Evolutionary conservation across 805 yeast genomes (phyloP).

Genomic region (Brettanomyces custersianus): DNA sequence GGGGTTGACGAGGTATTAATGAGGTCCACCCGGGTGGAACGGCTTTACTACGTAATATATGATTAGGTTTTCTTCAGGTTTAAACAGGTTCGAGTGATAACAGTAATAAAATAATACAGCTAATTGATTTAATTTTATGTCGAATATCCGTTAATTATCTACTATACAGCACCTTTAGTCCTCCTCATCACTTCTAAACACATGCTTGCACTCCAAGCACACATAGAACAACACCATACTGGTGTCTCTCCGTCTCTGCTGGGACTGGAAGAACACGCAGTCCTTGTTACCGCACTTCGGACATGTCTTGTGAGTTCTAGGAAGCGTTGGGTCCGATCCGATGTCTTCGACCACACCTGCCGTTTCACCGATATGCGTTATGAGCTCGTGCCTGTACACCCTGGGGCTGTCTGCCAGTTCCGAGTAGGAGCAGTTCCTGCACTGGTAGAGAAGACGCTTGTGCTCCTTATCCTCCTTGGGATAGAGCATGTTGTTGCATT

Average conservation of each 20-base stretch:
- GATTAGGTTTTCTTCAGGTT: no score
- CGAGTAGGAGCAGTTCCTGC: conserved; percentile 90
- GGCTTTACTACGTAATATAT: no score
- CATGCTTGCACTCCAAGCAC: conserved; percentile 78
- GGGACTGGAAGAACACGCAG: conserved; percentile 95
- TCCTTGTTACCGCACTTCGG: conserved; percentile 82
- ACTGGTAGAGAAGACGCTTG: conserved; percentile 72
- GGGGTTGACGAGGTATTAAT: no score
- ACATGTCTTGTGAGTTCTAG: conserved; percentile 89
- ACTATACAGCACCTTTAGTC: neutral
- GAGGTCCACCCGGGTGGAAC: no score
- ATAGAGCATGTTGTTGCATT: conserved; percentile 96
- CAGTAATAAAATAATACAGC: no score
- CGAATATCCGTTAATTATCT: no score
- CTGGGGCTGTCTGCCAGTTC: conserved; percentile 83
- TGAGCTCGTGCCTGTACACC: conserved; percentile 87
- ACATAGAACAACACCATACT: conserved; percentile 93
- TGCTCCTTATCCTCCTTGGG: conserved; percentile 89
- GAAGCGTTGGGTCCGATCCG: conserved; percentile 95
- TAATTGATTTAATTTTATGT: no score
- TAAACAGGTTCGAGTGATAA: no score
- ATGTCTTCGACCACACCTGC: conserved; percentile 96
- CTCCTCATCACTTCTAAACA: conserved; percentile 33
- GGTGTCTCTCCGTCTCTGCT: conserved; percentile 90
- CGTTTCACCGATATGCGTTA: conserved; percentile 86